Evolutionary conservation across 768 basidiomycete species (phyloP).

Genomic region (Naganishia antarctica): DNA sequence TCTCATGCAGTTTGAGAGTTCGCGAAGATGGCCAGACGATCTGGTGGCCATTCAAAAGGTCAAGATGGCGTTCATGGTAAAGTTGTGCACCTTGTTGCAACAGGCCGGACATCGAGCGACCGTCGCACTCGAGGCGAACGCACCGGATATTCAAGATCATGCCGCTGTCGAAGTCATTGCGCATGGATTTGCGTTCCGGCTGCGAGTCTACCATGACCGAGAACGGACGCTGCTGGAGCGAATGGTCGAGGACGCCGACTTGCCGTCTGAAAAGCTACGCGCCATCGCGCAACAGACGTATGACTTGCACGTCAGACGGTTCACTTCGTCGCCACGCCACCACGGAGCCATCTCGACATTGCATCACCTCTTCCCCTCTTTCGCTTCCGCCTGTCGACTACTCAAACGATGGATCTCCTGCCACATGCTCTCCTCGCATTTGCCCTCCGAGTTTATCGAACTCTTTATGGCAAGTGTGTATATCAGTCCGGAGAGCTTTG

Average conservation of each 20-base stretch:
- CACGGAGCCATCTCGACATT: conserved; percentile 76
- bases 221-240: conserved; percentile 74
- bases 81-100: conserved; percentile 59
- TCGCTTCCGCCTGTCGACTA: conserved; percentile 75
- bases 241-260: conserved; percentile 54
- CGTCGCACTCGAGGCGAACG: conserved; percentile 26
- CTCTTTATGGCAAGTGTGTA: conserved; percentile 76
- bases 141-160: conserved; percentile 63
- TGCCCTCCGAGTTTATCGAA: conserved; percentile 76
- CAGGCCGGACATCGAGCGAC: conserved; percentile 35
- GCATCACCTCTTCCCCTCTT: conserved; percentile 72
- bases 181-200: conserved; percentile 80
- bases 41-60: conserved; percentile 85
- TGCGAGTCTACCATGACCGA: conserved; percentile 79
- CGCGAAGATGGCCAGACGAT: conserved; percentile 91
- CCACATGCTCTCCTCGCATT: conserved; percentile 70
- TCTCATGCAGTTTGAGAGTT: conserved; percentile 84
- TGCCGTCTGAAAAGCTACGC: conserved; percentile 32
- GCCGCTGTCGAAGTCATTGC: conserved; percentile 71
- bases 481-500: conserved; percentile 55
- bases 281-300: conserved; percentile 43
- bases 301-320: conserved; percentile 63
- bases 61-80: conserved; percentile 86
- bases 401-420: conserved; percentile 88
- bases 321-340: conserved; percentile 74